Evolutionary conservation across 2,329 filamentous ascomycete species (phyloP), one percentile per base, ranked within the genome.

Genomic region (Kalmusia sp.): DNA sequence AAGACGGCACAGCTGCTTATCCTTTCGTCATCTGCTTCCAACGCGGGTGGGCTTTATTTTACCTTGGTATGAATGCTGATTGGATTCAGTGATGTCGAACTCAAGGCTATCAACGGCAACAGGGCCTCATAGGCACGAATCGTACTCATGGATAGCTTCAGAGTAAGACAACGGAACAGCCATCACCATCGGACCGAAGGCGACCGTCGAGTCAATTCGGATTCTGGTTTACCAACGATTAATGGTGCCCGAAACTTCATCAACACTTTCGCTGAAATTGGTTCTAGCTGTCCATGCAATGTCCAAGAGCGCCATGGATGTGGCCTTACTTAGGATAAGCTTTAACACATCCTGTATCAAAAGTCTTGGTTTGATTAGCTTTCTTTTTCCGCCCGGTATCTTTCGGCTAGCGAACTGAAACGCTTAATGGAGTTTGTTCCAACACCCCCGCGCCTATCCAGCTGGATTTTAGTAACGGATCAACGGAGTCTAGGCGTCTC

Each of bases 31-130:
- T 25, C 28, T 19, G 19, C 14, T 33, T 22, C 15, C n/a, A 46
- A 35, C 17, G 9, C 14, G 12, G 19, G 33, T 11, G 33, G 37
- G 43, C 22, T 22, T 44, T 43, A 22, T 40, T 37, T 21, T 17
- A 30, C 22, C 46, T 14, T 44, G 19, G 31, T 19, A 55, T 15
- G 5, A 25, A 34, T 37, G 33, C 59, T 67, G 45, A 67, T 37
- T 43, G 19, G 21, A 31, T 34, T 30, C 63, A 90, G 87, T 73
- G 87, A 90, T 62, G 87, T 91, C 61, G 79, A 88, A 75, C 84
- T 91, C 62, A 85, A 88, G 77, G 81, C 77, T 44, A 84, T 90
- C 78, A 81, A 84, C 73, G 72, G 72, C 68, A 81, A 80, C 72
- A 75, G 61, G 51, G 73, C 71, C 52, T 60, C 41, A 58, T 79